Base-by-base conservation (phyloP, 2,329 filamentous ascomycete genomes). In the Zymoseptoria passerinii region DNA sequence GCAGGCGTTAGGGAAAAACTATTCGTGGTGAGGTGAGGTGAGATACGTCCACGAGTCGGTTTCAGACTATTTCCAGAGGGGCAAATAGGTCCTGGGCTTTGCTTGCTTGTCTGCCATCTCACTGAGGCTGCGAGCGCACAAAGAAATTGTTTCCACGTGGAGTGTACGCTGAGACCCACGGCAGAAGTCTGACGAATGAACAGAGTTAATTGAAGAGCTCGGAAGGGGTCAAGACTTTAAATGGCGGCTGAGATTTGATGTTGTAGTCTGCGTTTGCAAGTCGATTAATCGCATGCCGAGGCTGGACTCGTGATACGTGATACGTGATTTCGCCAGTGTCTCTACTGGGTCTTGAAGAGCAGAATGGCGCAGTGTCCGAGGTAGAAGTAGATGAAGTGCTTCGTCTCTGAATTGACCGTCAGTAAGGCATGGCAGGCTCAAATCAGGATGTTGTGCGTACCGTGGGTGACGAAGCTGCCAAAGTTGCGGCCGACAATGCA, bases 341-440 rank as follows among this genome's bases (percentile, higher is more conserved):
- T 44, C 72, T 85, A 97, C 84, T 96, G 92, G 48, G 94, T 99
- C 83, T 99, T 99, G 85, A 97, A 99, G 55, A 99, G 86, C 58
- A 99, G 83, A 73, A 99, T 97, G 60, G 94, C 94, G 76, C 91
- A 96, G 81, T 97, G 94, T 56, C 94, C 94, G 60, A 99, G 88
- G 80, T 99, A 99, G 80, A 99, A 99, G 80, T 99, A 99, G 75
- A 99, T 96, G 80, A 99, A 99, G 77, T 99, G 94, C 80, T 97
- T 97, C 28, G 94, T 97, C 77, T 97, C 94, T 96, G 78, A 44
- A 49, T 8, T 2, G 18, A 28, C 4, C 35, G 71, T 71, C 50
- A 71, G 57, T 44, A 52, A 52, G 19, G 28, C 50, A 51, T 48
- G 27, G 6, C 19, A 40, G 52, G 53, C 16, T 56, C 20, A 27